phyloP scores from a whole-genome alignment of 2,329 filamentous ascomycete species.

The Pestalotiopsis sp. region DNA sequence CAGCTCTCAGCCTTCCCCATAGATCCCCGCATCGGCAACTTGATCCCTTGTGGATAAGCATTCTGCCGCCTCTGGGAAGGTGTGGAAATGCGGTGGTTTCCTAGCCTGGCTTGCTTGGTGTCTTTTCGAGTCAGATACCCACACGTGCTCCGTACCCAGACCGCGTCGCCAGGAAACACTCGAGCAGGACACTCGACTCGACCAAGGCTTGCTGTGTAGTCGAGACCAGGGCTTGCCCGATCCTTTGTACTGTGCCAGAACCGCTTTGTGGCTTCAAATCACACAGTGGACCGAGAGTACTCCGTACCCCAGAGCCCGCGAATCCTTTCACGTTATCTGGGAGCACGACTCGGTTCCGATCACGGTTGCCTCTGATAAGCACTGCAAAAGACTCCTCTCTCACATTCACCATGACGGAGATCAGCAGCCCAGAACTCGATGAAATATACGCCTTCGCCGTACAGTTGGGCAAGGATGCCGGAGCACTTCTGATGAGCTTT shows the following conservation, averaged over 20 bases:
- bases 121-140: not conserved
- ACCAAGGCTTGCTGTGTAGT: not conserved
- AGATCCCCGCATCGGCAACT: not conserved
- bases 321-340: not conserved
- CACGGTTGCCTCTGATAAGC: not conserved
- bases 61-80: not conserved
- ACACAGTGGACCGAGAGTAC: not conserved
- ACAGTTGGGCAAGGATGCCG: conserved; percentile 69
- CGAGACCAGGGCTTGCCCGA: not conserved
- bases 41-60: not conserved
- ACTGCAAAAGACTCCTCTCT: too few species aligned
- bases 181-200: not conserved
- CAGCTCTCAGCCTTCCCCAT: not conserved
- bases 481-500: conserved; percentile 64
- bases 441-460: conserved; percentile 71
- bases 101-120: not conserved
- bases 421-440: conserved; percentile 51
- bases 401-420: conserved; percentile 14
- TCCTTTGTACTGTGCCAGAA: not conserved
- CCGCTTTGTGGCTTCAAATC: not conserved
- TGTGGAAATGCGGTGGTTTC: not conserved
- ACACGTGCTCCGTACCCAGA: not conserved
- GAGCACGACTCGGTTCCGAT: conserved; percentile 1
- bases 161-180: not conserved
- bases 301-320: not conserved